These are phyloP conservation scores for Teunomyces gatunensis DNA, from an alignment of 805 yeast species.

Conservation along the genomic window DNA sequence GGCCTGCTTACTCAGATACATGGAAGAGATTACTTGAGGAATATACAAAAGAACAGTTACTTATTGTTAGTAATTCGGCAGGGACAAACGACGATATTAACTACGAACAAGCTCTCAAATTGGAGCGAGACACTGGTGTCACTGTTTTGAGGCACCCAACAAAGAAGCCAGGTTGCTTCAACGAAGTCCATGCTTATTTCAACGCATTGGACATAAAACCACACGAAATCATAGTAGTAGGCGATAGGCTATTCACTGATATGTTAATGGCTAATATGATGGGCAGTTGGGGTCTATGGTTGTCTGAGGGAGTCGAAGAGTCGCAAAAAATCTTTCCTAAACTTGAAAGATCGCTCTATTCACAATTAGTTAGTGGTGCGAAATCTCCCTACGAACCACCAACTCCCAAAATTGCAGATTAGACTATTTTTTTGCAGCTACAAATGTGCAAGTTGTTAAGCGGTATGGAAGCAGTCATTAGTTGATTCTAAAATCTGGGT, in stretches of 20 bases:
- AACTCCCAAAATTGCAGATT: conserved; percentile 8
- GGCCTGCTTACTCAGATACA: conserved; percentile 59
- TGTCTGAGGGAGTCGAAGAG: conserved; percentile 68
- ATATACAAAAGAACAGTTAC: conserved; percentile 62
- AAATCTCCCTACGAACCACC: conserved; percentile 17
- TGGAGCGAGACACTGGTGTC: conserved; percentile 68
- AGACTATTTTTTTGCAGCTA: neutral
- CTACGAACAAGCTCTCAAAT: conserved; percentile 54
- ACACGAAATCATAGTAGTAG: conserved; percentile 76
- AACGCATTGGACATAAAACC: conserved; percentile 46
- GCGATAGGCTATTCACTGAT: conserved; percentile 91
- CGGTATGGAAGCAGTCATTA: neutral
- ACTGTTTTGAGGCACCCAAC: conserved; percentile 67
- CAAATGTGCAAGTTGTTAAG: neutral
- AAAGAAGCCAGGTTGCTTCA: conserved; percentile 79
- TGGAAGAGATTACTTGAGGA: conserved; percentile 55
- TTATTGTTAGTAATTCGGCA: conserved; percentile 90
- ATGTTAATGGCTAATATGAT: conserved; percentile 90
- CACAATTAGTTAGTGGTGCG: conserved; percentile 11
- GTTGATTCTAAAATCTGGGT: neutral
- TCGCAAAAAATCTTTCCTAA: conserved; percentile 51
- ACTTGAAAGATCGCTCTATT: conserved; percentile 46
- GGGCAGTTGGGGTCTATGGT: conserved; percentile 86
- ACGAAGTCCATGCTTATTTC: conserved; percentile 65
- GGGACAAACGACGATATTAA: conserved; percentile 77